Conservation (phyloP, 2,329 filamentous ascomycete genomes). For the Epicoccum sorghinum region DNA sequence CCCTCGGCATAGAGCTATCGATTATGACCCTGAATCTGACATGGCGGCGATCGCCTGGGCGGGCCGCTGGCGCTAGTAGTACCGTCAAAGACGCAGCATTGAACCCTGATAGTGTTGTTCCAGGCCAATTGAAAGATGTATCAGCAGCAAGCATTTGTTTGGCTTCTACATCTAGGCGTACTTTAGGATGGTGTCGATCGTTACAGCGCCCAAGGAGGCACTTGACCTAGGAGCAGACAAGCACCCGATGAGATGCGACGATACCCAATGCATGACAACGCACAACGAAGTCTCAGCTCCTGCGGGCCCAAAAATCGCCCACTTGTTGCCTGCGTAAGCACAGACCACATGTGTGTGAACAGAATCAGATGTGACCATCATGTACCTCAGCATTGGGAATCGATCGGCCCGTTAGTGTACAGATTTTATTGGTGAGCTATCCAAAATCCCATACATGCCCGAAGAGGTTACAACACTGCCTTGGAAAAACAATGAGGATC, state of each 20-base stretch:
- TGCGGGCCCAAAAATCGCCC: too few relatives aligned
- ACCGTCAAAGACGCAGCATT: background rate
- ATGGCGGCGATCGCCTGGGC: background rate
- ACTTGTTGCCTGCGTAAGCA: too few relatives aligned
- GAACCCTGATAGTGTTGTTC: background rate
- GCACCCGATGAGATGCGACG: too few relatives aligned
- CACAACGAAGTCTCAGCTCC: too few relatives aligned
- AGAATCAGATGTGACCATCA: background rate
- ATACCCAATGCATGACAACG: too few relatives aligned
- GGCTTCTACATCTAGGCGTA: too few relatives aligned
- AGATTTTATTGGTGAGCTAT: background rate
- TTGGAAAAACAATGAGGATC: background rate
- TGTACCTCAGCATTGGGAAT: background rate
- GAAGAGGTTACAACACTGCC: background rate
- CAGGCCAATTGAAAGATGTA: background rate
- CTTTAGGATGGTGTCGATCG: too few relatives aligned
- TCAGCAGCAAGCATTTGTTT: too few relatives aligned
- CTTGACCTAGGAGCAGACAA: too few relatives aligned
- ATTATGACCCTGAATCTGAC: background rate
- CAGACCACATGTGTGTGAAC: background rate
- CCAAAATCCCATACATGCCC: background rate
- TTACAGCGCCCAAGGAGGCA: too few relatives aligned
- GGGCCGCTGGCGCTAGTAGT: slow-evolving; percentile 2
- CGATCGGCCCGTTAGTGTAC: slow-evolving; percentile 6
- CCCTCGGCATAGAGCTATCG: background rate